These are phyloP conservation scores for Cladosporium sp. DNA, from an alignment of 2,329 filamentous ascomycete genomes.

Conservation along the genomic window DNA sequence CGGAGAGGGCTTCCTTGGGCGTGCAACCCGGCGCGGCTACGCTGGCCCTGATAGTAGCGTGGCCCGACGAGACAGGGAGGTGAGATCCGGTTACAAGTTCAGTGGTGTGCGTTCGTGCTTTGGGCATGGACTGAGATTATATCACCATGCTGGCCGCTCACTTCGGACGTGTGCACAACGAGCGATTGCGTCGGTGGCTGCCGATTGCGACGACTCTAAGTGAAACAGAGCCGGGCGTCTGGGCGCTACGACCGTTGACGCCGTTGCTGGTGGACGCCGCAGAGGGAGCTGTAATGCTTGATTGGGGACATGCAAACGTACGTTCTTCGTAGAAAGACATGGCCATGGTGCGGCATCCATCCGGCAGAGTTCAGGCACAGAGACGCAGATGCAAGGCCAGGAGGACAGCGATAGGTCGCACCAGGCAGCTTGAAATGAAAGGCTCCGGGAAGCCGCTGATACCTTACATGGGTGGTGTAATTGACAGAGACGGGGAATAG, in stretches of 20 bases:
- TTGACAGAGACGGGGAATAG: not conserved
- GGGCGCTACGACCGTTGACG: slow-evolving; percentile 4
- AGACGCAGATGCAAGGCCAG: not conserved
- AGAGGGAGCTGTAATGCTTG: not conserved
- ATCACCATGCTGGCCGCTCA: not conserved
- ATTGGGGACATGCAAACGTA: not conserved
- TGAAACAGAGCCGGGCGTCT: not conserved
- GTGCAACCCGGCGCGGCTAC: not conserved
- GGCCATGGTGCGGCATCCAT: not conserved
- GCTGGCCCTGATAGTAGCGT: not conserved
- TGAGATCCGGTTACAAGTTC: not conserved
- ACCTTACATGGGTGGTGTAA: not conserved
- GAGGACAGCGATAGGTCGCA: not conserved
- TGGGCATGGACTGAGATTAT: not conserved
- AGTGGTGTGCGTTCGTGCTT: not conserved
- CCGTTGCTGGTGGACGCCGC: not conserved
- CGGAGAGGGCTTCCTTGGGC: too few relatives aligned
- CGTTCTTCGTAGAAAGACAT: not conserved
- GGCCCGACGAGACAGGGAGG: not conserved
- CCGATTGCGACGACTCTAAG: slow-evolving; percentile 1
- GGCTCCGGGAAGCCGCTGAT: not conserved
- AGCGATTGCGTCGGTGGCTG: not conserved
- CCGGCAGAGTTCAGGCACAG: not conserved
- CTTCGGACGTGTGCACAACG: not conserved
- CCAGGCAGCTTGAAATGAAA: not conserved